phyloP scores from a whole-genome alignment of 192 early-diverging fungal species.

The Podila clonocystis region DNA sequence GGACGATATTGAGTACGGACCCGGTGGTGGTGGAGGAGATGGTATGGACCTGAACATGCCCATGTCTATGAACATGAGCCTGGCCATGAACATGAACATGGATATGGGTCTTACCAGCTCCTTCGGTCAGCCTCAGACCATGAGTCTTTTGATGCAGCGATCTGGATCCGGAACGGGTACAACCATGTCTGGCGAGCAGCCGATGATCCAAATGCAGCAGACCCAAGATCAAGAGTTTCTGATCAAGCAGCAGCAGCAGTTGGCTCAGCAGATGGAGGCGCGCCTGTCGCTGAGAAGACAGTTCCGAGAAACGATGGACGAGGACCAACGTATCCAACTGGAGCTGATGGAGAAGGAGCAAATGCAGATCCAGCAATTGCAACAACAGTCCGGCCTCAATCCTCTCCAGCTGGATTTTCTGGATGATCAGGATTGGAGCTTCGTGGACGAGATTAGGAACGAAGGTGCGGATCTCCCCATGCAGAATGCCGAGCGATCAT shows the following conservation, averaged over 20 bases:
- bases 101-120: background rate
- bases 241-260: background rate
- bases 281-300: background rate
- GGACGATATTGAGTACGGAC: slow-evolving; percentile 31
- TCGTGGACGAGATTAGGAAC: slow-evolving; percentile 41
- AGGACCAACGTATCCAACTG: slow-evolving; percentile 22
- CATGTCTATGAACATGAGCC: slow-evolving; percentile 5
- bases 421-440: slow-evolving; percentile 50
- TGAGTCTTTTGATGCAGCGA: slow-evolving; percentile 3
- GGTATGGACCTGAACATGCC: slow-evolving; percentile 11
- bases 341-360: slow-evolving; percentile 45
- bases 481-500: background rate
- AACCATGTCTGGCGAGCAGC: background rate
- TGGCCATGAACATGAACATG: slow-evolving; percentile 22
- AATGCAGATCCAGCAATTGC: slow-evolving; percentile 33
- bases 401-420: slow-evolving; percentile 44
- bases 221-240: background rate
- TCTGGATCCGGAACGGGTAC: slow-evolving; percentile 3
- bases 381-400: slow-evolving; percentile 10
- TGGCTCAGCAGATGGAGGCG: slow-evolving; percentile 1
- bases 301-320: background rate
- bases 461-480: background rate
- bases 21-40: slow-evolving; percentile 17
- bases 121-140: background rate
- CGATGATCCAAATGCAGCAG: background rate